Base-by-base conservation (phyloP, 176 grass and related monocot genomes). In the Themeda triandra region DNA sequence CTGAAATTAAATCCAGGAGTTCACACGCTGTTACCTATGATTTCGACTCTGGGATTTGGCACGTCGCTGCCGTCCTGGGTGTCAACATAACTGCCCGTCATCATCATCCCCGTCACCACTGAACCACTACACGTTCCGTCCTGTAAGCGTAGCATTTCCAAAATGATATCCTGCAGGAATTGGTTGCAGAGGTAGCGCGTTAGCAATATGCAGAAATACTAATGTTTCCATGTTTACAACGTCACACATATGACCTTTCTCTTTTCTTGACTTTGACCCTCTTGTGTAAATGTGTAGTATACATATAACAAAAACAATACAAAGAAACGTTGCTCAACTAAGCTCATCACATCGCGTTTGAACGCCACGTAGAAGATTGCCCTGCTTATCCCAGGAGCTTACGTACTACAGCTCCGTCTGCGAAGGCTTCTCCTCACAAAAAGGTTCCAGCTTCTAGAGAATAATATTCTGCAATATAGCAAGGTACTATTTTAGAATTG, bases 121-220 rank as follows among this genome's bases (percentile, higher is more conserved):
- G 41, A 89, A 82, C 78, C 63, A 3, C 66, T 49, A 19, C 77
- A 51, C 64, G 13, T 44, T 40, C 25, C 83, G 53, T n/a, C 83
- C 15, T 53, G 25, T 27, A 35, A 62, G 41, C 78, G 28, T 24
- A 37, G 30, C 49, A 7, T 54, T 69, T 68, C 33, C 30, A 69
- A 69, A 53, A 27, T 10, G 25, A 69, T 65, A 76, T 70, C 83
- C 27, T 64, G 18, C 32, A 28, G 48, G 64, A 77, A 82, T 71
- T 68, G 17, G 77, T 63, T 89, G 69, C 54, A 24, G 9, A 41
- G 32, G 77, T 5, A 25, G 17, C 40, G 31, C 65, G 79, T 70
- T 31, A 64, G 39, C 13, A 19, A 35, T 32, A 35, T 32, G 58
- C 17, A 49, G n/a, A 37, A 86, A 62, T 13, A 62, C 58, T 30